Evolutionary conservation across 495 filamentous ascomycete genomes (phyloP), one percentile per base, ranked within the genome.

Genomic region (Annulohypoxylon stygium): DNA sequence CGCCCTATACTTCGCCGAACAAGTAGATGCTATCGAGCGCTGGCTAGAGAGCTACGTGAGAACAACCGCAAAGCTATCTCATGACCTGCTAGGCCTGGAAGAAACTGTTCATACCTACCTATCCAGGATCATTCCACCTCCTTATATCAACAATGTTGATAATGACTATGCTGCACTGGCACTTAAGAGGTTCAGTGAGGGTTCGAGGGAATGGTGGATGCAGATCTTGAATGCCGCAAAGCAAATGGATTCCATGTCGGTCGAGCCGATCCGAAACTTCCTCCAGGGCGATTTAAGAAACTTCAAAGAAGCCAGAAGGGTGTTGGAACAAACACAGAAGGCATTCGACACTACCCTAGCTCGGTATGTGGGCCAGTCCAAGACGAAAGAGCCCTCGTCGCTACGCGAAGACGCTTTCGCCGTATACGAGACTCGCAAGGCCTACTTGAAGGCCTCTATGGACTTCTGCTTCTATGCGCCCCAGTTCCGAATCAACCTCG

Each of bases 391-490:
- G 78, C 88, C 94, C 6, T 97, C 93, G 11, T 87, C 93, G 0
- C 83, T 99, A 60, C 86, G 97, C 54, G 96, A 99, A 79, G 96
- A 99, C 81, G 95, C 97, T 0, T 99, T 98, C 76, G 91, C 96
- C 79, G 90, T 99, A 39, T 96, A 97, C 71, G 97, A 98, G 85
- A 92, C 94, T 14, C 89, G 95, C 55, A 95, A 94, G 80, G 89
- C 90, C 16, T 99, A 98, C 76, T 86, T 98, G 23, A 95, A 93
- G 81, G 92, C 94, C 0, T 94, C 93, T 7, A 89, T 98, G 88
- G 96, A 99, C 79, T 98, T 94, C 73, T 96, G 93, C 71, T 88
- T 97, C 47, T 86, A 91, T 57, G 93, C 92, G 16, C 94, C 97
- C 6, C 91, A 96, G 77, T 78, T 97, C 25, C 88, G 96, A 23